Conservation (phyloP, 768 basidiomycete genomes). For the Mrakia gelida region DNA sequence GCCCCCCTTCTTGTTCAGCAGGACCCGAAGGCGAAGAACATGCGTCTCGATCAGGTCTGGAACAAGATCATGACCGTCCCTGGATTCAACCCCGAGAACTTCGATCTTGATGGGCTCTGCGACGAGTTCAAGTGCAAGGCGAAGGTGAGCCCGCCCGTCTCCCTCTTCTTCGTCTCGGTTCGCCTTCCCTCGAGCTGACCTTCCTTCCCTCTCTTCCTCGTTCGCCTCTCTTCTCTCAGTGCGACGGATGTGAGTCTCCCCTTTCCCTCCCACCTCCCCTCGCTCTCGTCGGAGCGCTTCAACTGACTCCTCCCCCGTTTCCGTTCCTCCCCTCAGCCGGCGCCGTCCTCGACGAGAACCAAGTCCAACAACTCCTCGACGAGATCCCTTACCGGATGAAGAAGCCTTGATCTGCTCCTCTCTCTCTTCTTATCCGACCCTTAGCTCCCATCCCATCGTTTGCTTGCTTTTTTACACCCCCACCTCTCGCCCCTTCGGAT, state of each 20-base stretch:
- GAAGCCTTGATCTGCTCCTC: background rate
- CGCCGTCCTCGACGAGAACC: slow-evolving; percentile 21
- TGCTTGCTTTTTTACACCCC: background rate
- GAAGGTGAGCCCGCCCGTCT: slow-evolving; percentile 38
- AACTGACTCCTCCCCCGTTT: background rate
- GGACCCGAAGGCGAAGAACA: slow-evolving; percentile 58
- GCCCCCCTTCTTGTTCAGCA: slow-evolving; percentile 4
- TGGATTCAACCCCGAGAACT: slow-evolving; percentile 74
- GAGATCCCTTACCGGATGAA: slow-evolving; percentile 11
- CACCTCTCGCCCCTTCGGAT: background rate
- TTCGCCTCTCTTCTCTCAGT: background rate
- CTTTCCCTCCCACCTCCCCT: background rate
- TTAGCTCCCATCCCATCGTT: background rate
- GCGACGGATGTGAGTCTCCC: too few species aligned
- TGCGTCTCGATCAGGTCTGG: slow-evolving; percentile 77
- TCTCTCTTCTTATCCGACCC: background rate
- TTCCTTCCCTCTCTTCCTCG: background rate
- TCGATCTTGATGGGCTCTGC: slow-evolving; percentile 74
- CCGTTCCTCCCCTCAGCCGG: background rate
- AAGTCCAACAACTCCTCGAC: slow-evolving; percentile 15
- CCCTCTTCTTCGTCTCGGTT: background rate
- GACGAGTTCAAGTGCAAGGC: slow-evolving; percentile 75
- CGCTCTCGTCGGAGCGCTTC: background rate
- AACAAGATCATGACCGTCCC: slow-evolving; percentile 65
- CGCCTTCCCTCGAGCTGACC: background rate